Base-by-base conservation (phyloP, 169 alveolate species). In the Plasmodium falciparum region DNA sequence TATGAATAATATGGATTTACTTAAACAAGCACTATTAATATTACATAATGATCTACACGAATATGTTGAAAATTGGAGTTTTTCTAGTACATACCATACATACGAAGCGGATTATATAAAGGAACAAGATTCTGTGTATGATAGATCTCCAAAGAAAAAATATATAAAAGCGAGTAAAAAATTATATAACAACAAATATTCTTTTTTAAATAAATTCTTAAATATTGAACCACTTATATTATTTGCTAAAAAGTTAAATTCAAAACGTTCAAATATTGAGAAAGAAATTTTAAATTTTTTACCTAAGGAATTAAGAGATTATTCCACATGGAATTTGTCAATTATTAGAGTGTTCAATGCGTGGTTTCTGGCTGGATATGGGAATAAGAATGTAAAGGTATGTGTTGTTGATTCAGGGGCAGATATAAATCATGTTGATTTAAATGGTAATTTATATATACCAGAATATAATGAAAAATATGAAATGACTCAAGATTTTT, bases 341-440 rank as follows among this genome's bases (percentile, higher is more conserved):
- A 11, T 70, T 12, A 83, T 71, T 45, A 62, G 91, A 58, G 91
- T 70, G 15, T 71, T 71, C 47, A 83, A 83, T 83, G 91, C 91
- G 1, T 83, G 91, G 91, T 71, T 83, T 56, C 58, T 83, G 17
- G 83, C 86, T 54, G 91, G 91, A 8, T 83, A 83, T 70, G 91
- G 91, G 20, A 83, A 83, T 47, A 71, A 83, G 47, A 83, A 83
- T 58, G 73, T 83, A 26, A 92, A 83, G 61, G 93, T 92, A 15
- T 92, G 95, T 7, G 94, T 95, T 47, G 89, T 96, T 15, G 98
- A 96, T 89, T 95, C 98, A 1, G 98, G 98, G 2, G 90, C 96
- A 1, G 97, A 95, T 74, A 86, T 70, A 75, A 80, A 93, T 11
- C 97, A 96, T 72, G 93, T 96, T 29, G 97, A 93, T 43, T 80